Evolutionary conservation across 257 asterid species (phyloP).

Genomic region (Nemophila menziesii): DNA sequence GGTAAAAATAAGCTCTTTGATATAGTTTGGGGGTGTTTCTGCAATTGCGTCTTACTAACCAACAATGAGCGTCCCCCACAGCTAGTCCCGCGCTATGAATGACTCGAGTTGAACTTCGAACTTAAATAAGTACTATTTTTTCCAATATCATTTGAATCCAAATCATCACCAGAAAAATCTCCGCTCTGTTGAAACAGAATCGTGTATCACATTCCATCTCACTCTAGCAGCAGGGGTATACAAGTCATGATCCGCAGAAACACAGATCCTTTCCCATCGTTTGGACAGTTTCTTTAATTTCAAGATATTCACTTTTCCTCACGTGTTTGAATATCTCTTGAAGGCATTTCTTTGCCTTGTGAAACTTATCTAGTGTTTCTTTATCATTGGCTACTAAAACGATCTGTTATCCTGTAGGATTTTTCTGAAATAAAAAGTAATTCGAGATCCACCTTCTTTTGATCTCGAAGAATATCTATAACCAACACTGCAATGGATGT

Average conservation of each 20-base stretch:
- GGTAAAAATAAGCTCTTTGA: too few relatives aligned
- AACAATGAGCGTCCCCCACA: not conserved
- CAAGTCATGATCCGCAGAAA: slow-evolving; percentile 40
- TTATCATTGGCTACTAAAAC: too few relatives aligned
- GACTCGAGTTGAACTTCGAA: not conserved
- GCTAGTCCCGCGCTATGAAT: not conserved
- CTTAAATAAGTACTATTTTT: not conserved
- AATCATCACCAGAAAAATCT: slow-evolving; percentile 6
- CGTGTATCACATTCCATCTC: slow-evolving; percentile 16
- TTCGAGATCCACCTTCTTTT: too few relatives aligned
- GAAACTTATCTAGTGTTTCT: too few relatives aligned
- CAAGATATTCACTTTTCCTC: slow-evolving; percentile 13
- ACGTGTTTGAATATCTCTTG: slow-evolving; percentile 34
- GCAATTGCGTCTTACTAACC: too few relatives aligned
- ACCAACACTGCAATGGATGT: too few relatives aligned
- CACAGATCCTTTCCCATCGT: slow-evolving; percentile 46
- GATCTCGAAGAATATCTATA: too few relatives aligned
- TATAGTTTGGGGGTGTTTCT: too few relatives aligned
- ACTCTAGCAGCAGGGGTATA: slow-evolving; percentile 30
- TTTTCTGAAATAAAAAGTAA: too few relatives aligned
- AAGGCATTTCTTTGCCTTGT: slow-evolving; percentile 78
- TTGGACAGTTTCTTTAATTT: slow-evolving; percentile 22
- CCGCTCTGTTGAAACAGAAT: slow-evolving; percentile 23
- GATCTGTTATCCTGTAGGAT: too few relatives aligned
- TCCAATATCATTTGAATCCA: slow-evolving; percentile 10